These are phyloP conservation scores for Canavalia ensiformis DNA, from an alignment of 306 rosid species.

Conservation along the genomic window DNA sequence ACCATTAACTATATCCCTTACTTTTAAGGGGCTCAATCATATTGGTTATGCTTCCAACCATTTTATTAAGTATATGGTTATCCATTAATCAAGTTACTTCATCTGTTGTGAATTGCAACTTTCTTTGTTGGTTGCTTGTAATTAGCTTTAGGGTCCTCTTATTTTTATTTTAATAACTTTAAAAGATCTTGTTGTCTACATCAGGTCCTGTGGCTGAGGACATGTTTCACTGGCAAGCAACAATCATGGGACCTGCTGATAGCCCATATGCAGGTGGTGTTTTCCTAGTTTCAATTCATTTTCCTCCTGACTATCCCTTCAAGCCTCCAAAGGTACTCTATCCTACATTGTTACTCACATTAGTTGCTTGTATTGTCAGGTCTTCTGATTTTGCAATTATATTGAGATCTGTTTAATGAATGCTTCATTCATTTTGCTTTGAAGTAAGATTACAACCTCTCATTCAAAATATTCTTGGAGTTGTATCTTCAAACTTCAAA, in stretches of 20 bases:
- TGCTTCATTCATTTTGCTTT: conserved; percentile 1
- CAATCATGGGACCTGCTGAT: conserved; percentile 90
- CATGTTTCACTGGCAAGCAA: conserved; percentile 96
- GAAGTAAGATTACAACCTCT: background rate
- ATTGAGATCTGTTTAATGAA: background rate
- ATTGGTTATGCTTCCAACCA: background rate
- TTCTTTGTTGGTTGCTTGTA: background rate
- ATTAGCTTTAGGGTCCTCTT: background rate
- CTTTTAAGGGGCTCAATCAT: background rate
- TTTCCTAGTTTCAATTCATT: conserved; percentile 82
- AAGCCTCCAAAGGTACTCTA: conserved; percentile 85
- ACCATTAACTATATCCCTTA: background rate
- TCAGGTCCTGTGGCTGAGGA: conserved; percentile 96
- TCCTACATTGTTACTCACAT: background rate
- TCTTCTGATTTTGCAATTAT: background rate
- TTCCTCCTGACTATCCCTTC: conserved; percentile 92
- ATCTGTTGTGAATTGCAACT: background rate
- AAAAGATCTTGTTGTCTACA: background rate
- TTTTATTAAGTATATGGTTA: background rate
- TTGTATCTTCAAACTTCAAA: conserved; percentile 27
- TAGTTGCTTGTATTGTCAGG: background rate
- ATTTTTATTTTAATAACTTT: background rate
- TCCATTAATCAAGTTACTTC: background rate
- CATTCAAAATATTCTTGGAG: conserved; percentile 6
- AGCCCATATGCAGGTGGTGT: conserved; percentile 90